These are phyloP conservation scores for Lepidium africanum DNA, from an alignment of 345 rosid genomes.

Conservation along the genomic window DNA sequence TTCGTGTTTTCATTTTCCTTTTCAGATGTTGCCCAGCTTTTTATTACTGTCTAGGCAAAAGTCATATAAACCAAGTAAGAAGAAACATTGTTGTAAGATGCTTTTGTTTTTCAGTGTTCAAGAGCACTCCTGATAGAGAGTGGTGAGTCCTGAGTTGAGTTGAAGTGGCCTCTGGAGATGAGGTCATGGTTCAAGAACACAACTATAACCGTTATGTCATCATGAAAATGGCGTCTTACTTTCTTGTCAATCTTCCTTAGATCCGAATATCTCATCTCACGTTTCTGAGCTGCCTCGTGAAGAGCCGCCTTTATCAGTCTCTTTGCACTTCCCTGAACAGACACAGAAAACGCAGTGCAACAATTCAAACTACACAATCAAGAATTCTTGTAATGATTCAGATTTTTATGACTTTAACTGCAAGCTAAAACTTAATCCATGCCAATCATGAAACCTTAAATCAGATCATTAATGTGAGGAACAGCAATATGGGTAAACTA, in stretches of 20 bases:
- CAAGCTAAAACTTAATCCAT: neutral
- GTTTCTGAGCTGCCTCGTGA: conserved; percentile 80
- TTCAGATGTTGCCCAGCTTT: conserved; percentile 1
- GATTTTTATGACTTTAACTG: neutral
- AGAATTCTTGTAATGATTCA: neutral
- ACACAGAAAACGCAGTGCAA: neutral
- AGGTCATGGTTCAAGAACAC: conserved; percentile 82
- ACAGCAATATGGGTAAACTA: neutral
- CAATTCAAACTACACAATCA: neutral
- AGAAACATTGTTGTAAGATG: conserved; percentile 14
- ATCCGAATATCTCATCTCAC: conserved; percentile 90
- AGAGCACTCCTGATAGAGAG: conserved; percentile 60
- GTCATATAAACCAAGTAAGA: conserved; percentile 24
- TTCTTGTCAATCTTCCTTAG: conserved; percentile 74
- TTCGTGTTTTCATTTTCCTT: neutral
- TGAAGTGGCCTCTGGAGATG: conserved; percentile 44
- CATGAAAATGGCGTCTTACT: conserved; percentile 92
- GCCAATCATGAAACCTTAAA: neutral
- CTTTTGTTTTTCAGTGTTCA: conserved; percentile 39
- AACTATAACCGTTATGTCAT: conserved; percentile 84
- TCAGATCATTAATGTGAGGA: neutral
- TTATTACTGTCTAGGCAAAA: conserved; percentile 16
- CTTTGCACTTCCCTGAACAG: conserved; percentile 71
- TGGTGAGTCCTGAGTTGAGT: conserved; percentile 32
- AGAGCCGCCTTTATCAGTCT: conserved; percentile 84